A percentile compares a stretch with the other conserved stretches of the same genome.
These are phyloP conservation scores for Iberis pinnata DNA, from an alignment of 345 rosid genomes.

Conservation along the genomic window DNA sequence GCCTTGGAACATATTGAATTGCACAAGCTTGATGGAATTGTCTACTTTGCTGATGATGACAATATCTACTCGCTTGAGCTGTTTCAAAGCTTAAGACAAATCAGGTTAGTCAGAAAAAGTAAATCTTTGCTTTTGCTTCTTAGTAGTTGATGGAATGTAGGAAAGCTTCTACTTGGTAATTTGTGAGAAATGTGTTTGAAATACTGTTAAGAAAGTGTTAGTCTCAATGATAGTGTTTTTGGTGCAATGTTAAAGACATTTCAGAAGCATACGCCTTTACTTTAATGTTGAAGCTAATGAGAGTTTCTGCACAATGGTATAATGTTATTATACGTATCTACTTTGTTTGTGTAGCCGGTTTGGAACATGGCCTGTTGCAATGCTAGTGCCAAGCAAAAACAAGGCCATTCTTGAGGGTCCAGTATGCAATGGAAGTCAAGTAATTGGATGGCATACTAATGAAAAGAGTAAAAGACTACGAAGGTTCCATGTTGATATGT, in stretches of 20 bases:
- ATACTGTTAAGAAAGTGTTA: not conserved
- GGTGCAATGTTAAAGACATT: not conserved
- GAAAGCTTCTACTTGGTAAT: not conserved
- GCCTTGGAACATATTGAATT: constrained; percentile 70
- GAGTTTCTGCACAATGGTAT: too few species aligned
- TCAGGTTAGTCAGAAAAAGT: constrained; percentile 40
- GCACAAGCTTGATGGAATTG: constrained; percentile 80
- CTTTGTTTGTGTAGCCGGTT: constrained; percentile 46
- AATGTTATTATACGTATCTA: not conserved
- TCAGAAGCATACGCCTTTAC: not conserved
- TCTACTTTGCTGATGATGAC: constrained; percentile 78
- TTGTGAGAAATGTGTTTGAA: not conserved
- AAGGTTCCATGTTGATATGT: constrained; percentile 93
- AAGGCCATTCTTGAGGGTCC: constrained; percentile 89
- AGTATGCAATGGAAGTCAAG: constrained; percentile 67
- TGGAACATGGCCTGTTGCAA: constrained; percentile 95
- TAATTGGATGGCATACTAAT: constrained; percentile 94
- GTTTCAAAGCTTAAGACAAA: constrained; percentile 56
- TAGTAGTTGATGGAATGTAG: not conserved
- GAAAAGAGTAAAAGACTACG: constrained; percentile 81
- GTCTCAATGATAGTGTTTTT: too few species aligned
- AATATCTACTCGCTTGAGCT: constrained; percentile 69
- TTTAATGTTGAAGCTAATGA: constrained; percentile 4
- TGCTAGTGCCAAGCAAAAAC: constrained; percentile 84
- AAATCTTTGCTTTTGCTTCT: not conserved